Conservation (phyloP, 1,139 yeast genomes). For the Tardiomyces digboiensis region DNA sequence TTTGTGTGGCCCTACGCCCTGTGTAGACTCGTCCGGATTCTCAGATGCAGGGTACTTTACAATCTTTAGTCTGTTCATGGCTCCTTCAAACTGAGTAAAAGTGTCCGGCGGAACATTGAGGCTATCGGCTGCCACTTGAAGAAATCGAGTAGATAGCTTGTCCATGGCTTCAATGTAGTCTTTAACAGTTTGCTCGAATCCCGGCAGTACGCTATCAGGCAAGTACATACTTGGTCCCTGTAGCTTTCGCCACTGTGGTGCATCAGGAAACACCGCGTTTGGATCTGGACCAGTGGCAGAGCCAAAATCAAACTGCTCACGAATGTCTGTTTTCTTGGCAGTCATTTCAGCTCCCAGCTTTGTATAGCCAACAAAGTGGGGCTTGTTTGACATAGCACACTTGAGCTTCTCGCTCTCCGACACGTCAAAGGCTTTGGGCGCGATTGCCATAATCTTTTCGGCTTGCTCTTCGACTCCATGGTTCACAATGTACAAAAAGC, state of each 20-base stretch:
- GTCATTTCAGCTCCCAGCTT: conserved; percentile 60
- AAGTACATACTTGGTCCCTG: conserved; percentile 66
- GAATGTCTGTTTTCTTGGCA: conserved; percentile 47
- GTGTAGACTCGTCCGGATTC: conserved; percentile 17
- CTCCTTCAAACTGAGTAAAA: conserved; percentile 38
- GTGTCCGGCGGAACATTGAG: conserved; percentile 39
- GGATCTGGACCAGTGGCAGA: conserved; percentile 38
- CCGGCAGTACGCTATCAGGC: conserved; percentile 37
- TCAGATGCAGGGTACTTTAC: conserved; percentile 24
- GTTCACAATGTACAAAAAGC: conserved; percentile 47
- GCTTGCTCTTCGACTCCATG: conserved; percentile 38
- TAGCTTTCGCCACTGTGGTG: conserved; percentile 45
- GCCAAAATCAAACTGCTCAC: conserved; percentile 63
- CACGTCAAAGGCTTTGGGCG: conserved; percentile 42
- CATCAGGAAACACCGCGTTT: conserved; percentile 29
- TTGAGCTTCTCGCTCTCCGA: conserved; percentile 43
- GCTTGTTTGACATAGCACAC: conserved; percentile 52
- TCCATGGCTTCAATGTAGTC: conserved; percentile 42
- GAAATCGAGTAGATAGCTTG: conserved; percentile 33
- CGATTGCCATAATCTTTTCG: conserved; percentile 32
- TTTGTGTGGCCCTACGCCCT: conserved; percentile 66
- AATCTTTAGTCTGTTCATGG: conserved; percentile 31
- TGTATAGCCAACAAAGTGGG: conserved; percentile 61
- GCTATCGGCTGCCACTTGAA: conserved; percentile 44
- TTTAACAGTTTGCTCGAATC: conserved; percentile 37